Evolutionary conservation across 257 asterid genomes (phyloP).

Genomic region (Echium plantagineum): DNA sequence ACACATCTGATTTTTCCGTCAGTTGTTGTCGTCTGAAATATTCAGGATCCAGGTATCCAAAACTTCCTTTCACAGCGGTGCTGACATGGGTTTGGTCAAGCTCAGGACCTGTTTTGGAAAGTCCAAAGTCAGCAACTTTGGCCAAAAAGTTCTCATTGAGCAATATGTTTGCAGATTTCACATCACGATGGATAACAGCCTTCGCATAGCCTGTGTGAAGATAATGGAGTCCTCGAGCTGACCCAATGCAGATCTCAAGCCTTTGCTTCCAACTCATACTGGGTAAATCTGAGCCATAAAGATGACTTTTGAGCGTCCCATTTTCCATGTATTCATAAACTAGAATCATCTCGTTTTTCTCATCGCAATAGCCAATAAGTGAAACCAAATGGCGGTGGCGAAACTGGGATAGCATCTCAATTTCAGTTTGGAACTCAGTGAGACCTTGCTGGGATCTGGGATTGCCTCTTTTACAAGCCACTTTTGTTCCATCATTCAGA

Average conservation of each 20-base stretch:
- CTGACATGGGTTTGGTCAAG: slow-evolving; percentile 14
- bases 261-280: slow-evolving; percentile 8
- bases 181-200: slow-evolving; percentile 13
- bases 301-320: slow-evolving; percentile 2
- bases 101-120: slow-evolving; percentile 11
- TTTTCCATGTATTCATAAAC: slow-evolving; percentile 2
- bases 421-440: slow-evolving; percentile 1
- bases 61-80: slow-evolving; percentile 15
- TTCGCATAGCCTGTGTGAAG: slow-evolving; percentile 11
- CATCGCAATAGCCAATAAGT: not conserved
- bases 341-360: not conserved
- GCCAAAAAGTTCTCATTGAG: slow-evolving; percentile 9
- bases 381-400: slow-evolving; percentile 1
- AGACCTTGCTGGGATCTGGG: not conserved
- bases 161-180: slow-evolving; percentile 12
- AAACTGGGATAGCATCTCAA: slow-evolving; percentile 2
- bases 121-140: slow-evolving; percentile 14
- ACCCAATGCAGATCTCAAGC: slow-evolving; percentile 15
- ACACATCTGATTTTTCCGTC: slow-evolving; percentile 15
- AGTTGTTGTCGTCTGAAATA: slow-evolving; percentile 10
- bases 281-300: slow-evolving; percentile 2
- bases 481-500: not conserved
- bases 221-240: slow-evolving; percentile 15
- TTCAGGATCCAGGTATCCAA: slow-evolving; percentile 14
- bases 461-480: not conserved